Evolutionary conservation across 495 filamentous ascomycete genomes (phyloP), one percentile per base, ranked within the genome.

Genomic region (Aspergillus ostianus): DNA sequence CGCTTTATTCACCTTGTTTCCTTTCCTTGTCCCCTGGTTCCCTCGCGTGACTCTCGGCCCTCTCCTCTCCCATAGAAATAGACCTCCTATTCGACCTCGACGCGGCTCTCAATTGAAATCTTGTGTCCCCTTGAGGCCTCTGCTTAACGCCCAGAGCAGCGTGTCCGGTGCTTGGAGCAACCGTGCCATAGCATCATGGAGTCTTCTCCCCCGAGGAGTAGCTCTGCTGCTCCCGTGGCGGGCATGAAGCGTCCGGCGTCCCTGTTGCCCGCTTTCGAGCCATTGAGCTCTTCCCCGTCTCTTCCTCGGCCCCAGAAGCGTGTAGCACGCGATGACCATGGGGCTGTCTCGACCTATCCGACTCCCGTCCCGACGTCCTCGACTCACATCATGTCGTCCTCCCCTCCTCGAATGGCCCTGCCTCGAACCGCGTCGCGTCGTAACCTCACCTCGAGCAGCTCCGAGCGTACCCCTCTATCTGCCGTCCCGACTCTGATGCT

Each of bases 331-430:
- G 81, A 83, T 59, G 76, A 80, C 45, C 71, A 73, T 63, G 64
- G 61, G 63, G 63, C 74, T 60, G 57, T 73, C 59, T 74, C 73
- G 62, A 74, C 67, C 32, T 75, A 98, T 75, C 94, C 93, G 30
- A 97, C 93, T 2, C 93, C 93, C 0, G 84, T 95, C 20, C 92
- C 92, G 51, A 96, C 93, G 26, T 98, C 94, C 3, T 97, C 91
- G 44, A 96, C 93, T 53, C 89, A 90, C 62, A 90, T 97, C 53
- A 81, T 95, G 63, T 92, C 91, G 46, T 97, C 94, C 19, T 96
- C 93, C 59, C 91, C 94, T 23, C 86, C 87, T 64, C 82, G 79
- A 56, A 70, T 78, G 56, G 70, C 74, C 54, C 55, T 70, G 56
- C 56, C 70, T 32, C 72, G 67, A 30, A 59, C 64, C 29, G 62